These are phyloP conservation scores for Pseudogymnoascus sp. DNA, from an alignment of 2,329 filamentous ascomycete genomes.

Conservation along the genomic window DNA sequence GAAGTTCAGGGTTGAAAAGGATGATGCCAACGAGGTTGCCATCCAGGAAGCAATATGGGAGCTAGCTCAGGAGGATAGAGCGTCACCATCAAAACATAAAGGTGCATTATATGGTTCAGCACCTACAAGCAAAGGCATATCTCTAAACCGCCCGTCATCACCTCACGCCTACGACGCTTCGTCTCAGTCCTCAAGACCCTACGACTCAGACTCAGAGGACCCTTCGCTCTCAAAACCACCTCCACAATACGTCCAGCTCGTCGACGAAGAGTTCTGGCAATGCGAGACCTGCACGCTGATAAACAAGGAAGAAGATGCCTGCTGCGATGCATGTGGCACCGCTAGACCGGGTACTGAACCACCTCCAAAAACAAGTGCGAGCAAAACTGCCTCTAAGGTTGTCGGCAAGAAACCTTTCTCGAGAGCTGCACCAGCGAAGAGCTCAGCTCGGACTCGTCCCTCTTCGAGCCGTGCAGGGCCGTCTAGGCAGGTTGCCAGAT, in stretches of 20 bases:
- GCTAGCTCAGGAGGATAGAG: conserved; percentile 71
- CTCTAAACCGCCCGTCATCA: neutral
- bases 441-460: neutral
- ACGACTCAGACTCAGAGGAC: conserved; percentile 1
- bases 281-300: conserved; percentile 54
- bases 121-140: conserved; percentile 17
- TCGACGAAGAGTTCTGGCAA: conserved; percentile 39
- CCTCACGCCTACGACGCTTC: neutral
- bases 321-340: conserved; percentile 49
- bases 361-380: neutral
- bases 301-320: conserved; percentile 49
- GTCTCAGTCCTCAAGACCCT: conserved; percentile 31
- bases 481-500: neutral
- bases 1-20: conserved; percentile 74
- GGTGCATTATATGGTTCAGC: conserved; percentile 40
- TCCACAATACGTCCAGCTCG: conserved; percentile 27
- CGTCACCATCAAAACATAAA: conserved; percentile 36
- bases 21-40: conserved; percentile 78
- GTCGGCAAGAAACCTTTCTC: neutral
- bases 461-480: neutral
- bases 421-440: neutral
- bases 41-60: conserved; percentile 83
- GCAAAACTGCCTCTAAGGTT: neutral
- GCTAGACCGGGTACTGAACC: neutral
- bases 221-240: conserved; percentile 12